Evolutionary conservation across 352 stramenopile genomes (phyloP), one percentile per base, ranked within the genome.

Genomic region (Pythium aquatile): DNA sequence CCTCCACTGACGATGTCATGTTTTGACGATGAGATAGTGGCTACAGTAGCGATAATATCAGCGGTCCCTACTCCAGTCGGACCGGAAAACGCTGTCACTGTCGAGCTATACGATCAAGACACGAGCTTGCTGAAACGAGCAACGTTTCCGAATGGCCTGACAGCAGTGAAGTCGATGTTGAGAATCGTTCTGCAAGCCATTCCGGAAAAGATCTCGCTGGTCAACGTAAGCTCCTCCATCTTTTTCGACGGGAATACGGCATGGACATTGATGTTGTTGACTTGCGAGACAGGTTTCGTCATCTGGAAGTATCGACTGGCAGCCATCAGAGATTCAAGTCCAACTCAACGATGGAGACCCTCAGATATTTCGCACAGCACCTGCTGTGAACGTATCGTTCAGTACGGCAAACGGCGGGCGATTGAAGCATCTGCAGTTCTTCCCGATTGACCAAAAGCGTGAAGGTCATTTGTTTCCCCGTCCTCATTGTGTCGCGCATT

Each of bases 321-420:
- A 73, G 17, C 59, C 66, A 20, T 55, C 61, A 17, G 66, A 73
- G 53, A 54, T 73, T 57, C 66, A 73, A 63, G 26, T 58, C 10
- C 55, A 51, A 33, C 52, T 68, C 42, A 68, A 73, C n/a, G 32
- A 24, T 30, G 53, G 20, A 35, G 42, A 14, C n/a, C 49, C 49
- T 10, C 37, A 58, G 6, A 47, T 68, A 1, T 73, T 73, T 53
- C 51, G 52, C 1, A 16, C 35, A 9, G 37, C 60, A 46, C 55
- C 58, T 1, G 47, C 28, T 20, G 30, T 55, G 7, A 61, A 55
- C 8, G 32, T 73, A 1, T 29, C 40, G 2, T 68, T 73, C 44
- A 30, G 28, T 24, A 1, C 11, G 17, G 14, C 17, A 1, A 32
- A 37, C 14, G 55, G 48, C 17, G 55, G 48, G 3, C 8, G 7